A percentile compares a stretch with the other conserved stretches of the same genome.
These are phyloP conservation scores for Rhizoclosmatium sp. DNA, from an alignment of 192 early-diverging fungal genomes.

Conservation along the genomic window DNA sequence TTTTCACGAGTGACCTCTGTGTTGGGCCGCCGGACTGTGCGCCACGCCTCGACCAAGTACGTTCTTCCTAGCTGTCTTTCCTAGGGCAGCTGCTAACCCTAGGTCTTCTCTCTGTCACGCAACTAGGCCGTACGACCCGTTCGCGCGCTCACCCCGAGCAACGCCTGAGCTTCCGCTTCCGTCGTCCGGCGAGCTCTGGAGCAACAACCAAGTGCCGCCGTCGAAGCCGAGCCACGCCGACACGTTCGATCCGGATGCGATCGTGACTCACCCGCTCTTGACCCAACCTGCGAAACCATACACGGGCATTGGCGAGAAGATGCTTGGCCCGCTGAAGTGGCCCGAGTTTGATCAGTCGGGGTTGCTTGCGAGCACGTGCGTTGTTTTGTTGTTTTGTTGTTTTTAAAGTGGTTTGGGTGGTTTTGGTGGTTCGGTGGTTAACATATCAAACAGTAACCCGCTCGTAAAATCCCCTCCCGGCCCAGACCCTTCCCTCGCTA, in stretches of 20 bases:
- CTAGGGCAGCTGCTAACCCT: too few species aligned
- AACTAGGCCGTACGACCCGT: constrained; percentile 18
- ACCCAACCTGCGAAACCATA: constrained; percentile 48
- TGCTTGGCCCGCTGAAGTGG: constrained; percentile 48
- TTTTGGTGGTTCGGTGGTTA: not conserved
- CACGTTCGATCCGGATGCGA: constrained; percentile 38
- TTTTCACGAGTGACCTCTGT: too few species aligned
- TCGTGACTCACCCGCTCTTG: constrained; percentile 55
- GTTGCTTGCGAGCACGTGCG: constrained; percentile 19
- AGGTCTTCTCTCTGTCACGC: too few species aligned
- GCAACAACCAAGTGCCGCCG: constrained; percentile 9
- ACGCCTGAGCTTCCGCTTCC: constrained; percentile 12
- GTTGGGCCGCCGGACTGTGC: too few species aligned
- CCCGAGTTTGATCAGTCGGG: constrained; percentile 60
- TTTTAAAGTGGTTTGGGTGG: too few species aligned
- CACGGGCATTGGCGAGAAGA: constrained; percentile 38
- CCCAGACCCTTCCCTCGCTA: constrained; percentile 31
- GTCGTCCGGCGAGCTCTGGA: constrained; percentile 33
- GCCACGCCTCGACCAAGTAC: too few species aligned
- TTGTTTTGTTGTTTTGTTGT: not conserved
- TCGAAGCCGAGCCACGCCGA: constrained; percentile 2
- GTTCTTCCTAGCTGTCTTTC: too few species aligned
- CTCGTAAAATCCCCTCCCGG: constrained; percentile 37
- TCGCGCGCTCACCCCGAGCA: constrained; percentile 13
- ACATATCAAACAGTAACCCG: constrained; percentile 10